Percentiles rank a stretch among this genome's conserved stretches.
phyloP scores from a whole-genome alignment of 179 eudicot genomes.

The Patellifolia procumbens region DNA sequence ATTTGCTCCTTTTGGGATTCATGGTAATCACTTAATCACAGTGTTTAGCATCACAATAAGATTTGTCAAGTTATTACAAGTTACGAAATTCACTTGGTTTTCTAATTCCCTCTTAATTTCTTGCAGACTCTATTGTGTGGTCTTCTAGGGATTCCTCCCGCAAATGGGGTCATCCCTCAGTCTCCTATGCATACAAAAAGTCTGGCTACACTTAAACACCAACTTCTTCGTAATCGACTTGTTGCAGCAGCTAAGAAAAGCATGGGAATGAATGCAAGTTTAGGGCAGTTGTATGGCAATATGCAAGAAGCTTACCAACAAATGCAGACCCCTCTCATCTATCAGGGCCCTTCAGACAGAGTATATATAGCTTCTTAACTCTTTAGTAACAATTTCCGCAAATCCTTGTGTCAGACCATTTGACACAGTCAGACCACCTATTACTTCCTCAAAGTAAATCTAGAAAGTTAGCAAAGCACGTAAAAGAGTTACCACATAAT shows the following conservation, averaged over 20 bases:
- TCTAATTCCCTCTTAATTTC: too few relatives aligned
- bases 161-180: slow-evolving; percentile 95
- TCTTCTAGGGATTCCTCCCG: slow-evolving; percentile 84
- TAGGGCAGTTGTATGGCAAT: slow-evolving; percentile 75
- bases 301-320: slow-evolving; percentile 93
- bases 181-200: slow-evolving; percentile 99
- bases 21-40: slow-evolving; percentile 35
- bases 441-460: too few relatives aligned
- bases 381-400: not conserved
- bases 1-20: slow-evolving; percentile 81
- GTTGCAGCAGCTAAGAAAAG: slow-evolving; percentile 72
- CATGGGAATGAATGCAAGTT: slow-evolving; percentile 66
- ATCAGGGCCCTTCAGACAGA: slow-evolving; percentile 65
- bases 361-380: slow-evolving; percentile 48
- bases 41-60: not conserved
- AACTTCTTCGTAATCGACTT: slow-evolving; percentile 83
- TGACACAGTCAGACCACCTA: too few relatives aligned
- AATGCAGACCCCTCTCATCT: slow-evolving; percentile 91
- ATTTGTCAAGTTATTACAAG: not conserved
- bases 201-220: slow-evolving; percentile 91
- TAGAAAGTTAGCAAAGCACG: too few relatives aligned
- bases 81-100: not conserved
- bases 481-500: too few relatives aligned
- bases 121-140: slow-evolving; percentile 69
- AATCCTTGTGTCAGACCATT: too few relatives aligned